Evolutionary conservation across 495 filamentous ascomycete species (phyloP).

Genomic region (Talaromyces thailandensis): DNA sequence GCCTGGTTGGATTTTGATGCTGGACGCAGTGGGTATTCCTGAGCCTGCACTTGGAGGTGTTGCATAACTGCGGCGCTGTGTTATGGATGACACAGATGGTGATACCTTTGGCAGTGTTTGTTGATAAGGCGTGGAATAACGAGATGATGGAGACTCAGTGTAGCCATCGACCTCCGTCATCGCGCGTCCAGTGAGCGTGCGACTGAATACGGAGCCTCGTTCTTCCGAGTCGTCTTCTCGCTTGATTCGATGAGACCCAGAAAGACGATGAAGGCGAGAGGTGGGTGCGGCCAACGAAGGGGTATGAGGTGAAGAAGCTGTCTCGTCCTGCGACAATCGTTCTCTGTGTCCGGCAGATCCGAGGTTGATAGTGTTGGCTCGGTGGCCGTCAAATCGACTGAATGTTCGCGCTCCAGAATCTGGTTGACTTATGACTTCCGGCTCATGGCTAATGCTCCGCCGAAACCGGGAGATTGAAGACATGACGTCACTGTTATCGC

Average conservation of each 20-base stretch:
- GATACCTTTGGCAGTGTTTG: constrained; percentile 19
- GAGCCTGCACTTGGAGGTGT: constrained; percentile 16
- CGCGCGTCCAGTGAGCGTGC: constrained; percentile 27
- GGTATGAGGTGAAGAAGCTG: constrained; percentile 42
- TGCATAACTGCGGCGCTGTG: constrained; percentile 35
- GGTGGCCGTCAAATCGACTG: constrained; percentile 64
- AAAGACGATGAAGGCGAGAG: constrained; percentile 30
- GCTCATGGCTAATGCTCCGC: constrained; percentile 35
- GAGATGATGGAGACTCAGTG: constrained; percentile 19
- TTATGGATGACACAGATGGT: constrained; percentile 34
- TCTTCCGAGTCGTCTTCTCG: constrained; percentile 27
- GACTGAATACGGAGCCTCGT: constrained; percentile 10
- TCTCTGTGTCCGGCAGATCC: constrained; percentile 8
- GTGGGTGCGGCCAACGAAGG: constrained; percentile 19
- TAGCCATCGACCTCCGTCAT: constrained; percentile 28
- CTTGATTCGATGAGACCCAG: constrained; percentile 27
- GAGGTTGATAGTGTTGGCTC: constrained; percentile 49
- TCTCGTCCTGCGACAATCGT: constrained; percentile 61
- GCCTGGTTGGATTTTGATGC: constrained; percentile 35
- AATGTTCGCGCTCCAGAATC: constrained; percentile 53
- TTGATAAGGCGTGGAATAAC: constrained; percentile 18
- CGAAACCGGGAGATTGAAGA: constrained; percentile 20
- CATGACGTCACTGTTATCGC: constrained; percentile 21
- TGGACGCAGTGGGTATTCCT: constrained; percentile 32
- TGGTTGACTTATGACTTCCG: constrained; percentile 23